Conservation (phyloP, 164 flowering plant species). For the Sextonia rubra region DNA sequence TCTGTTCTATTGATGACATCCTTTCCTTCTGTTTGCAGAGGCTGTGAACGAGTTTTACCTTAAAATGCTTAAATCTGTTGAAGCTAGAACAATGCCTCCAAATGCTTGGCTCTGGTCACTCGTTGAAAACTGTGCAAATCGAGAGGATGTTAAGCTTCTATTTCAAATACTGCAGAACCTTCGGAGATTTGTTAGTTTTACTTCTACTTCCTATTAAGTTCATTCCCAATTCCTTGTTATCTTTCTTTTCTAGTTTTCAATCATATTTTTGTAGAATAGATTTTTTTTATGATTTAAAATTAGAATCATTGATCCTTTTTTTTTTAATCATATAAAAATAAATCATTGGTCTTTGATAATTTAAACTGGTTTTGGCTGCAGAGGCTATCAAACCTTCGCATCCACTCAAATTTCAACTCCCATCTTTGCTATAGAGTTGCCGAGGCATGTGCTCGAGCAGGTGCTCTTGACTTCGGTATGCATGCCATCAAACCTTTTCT, state of each 20-base stretch:
- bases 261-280: neutral
- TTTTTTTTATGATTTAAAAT: neutral
- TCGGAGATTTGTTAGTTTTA: constrained; percentile 70
- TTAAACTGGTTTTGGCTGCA: constrained; percentile 31
- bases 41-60: constrained; percentile 61
- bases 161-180: constrained; percentile 62
- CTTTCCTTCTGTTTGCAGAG: constrained; percentile 32
- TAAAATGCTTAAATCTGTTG: constrained; percentile 59
- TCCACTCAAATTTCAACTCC: constrained; percentile 62
- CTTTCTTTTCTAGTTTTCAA: neutral
- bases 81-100: constrained; percentile 62
- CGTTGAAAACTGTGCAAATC: constrained; percentile 53
- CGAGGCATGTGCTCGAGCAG: constrained; percentile 79
- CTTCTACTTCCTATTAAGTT: neutral
- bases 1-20: neutral
- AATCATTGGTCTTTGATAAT: neutral
- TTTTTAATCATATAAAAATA: no score
- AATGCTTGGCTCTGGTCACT: constrained; percentile 82
- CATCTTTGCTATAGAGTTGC: constrained; percentile 73
- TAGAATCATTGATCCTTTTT: no score
- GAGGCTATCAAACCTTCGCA: constrained; percentile 88
- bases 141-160: constrained; percentile 67
- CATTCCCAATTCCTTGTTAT: neutral
- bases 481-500: neutral
- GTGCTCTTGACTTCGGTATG: constrained; percentile 86